phyloP scores from a whole-genome alignment of 192 early-diverging fungal species.

The Podila epicladia region DNA sequence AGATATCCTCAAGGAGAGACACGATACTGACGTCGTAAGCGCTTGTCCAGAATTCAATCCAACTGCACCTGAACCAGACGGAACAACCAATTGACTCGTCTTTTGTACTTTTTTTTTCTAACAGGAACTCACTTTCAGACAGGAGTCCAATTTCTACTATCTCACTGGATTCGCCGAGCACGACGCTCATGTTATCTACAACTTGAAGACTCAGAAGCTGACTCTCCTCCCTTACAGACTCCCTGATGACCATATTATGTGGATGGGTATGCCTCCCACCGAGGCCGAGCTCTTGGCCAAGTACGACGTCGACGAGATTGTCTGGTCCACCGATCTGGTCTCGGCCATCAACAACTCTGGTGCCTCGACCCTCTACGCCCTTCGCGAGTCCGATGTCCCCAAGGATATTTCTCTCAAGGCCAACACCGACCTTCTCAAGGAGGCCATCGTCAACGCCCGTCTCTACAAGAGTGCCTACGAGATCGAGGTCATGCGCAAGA shows the following conservation, averaged over 20 bases:
- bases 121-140: slow-evolving; percentile 80
- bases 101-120: slow-evolving; percentile 22
- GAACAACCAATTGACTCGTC: slow-evolving; percentile 40
- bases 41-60: background rate
- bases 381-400: slow-evolving; percentile 57
- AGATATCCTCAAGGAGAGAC: slow-evolving; percentile 66
- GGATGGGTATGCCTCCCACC: slow-evolving; percentile 80
- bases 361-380: slow-evolving; percentile 60
- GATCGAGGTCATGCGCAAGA: slow-evolving; percentile 78
- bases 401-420: slow-evolving; percentile 25
- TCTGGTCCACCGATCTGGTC: slow-evolving; percentile 66
- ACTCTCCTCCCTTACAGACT: slow-evolving; percentile 78
- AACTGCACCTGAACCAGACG: background rate
- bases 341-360: slow-evolving; percentile 56
- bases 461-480: slow-evolving; percentile 87
- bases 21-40: slow-evolving; percentile 77
- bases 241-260: slow-evolving; percentile 76
- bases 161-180: slow-evolving; percentile 84
- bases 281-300: slow-evolving; percentile 59
- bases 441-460: slow-evolving; percentile 80
- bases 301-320: slow-evolving; percentile 80
- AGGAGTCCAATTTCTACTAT: slow-evolving; percentile 92
- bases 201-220: slow-evolving; percentile 70
- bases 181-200: slow-evolving; percentile 76
- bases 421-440: slow-evolving; percentile 38